A percentile compares a stretch with the other conserved stretches of the same genome.
These are phyloP conservation scores for Coprinopsis marcescibilis DNA, from an alignment of 768 basidiomycete species.

Conservation along the genomic window DNA sequence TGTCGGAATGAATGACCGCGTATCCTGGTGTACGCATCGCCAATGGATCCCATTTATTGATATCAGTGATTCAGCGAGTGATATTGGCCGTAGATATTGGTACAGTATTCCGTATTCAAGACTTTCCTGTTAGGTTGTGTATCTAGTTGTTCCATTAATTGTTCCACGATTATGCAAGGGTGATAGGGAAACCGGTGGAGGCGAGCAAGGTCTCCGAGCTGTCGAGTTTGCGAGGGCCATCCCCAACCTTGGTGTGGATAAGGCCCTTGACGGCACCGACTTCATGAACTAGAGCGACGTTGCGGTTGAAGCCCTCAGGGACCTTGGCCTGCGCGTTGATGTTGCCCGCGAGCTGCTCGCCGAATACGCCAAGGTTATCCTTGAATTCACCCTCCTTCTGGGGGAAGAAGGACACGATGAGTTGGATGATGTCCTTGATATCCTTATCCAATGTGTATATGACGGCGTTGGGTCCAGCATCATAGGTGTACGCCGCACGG, in stretches of 20 bases:
- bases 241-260: constrained; percentile 91
- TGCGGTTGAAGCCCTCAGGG: constrained; percentile 70
- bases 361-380: constrained; percentile 67
- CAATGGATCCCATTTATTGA: no score
- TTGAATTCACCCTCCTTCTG: constrained; percentile 64
- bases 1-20: no score
- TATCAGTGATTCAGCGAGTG: no score
- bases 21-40: no score
- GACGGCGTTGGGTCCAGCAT: constrained; percentile 98
- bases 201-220: constrained; percentile 62
- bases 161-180: constrained; percentile 28
- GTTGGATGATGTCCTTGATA: constrained; percentile 68
- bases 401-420: constrained; percentile 85
- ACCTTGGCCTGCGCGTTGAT: constrained; percentile 42
- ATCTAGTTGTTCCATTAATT: no score
- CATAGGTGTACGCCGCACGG: constrained; percentile 97
- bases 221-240: constrained; percentile 74
- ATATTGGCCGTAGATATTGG: no score
- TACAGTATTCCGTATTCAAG: no score
- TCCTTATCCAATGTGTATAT: constrained; percentile 83
- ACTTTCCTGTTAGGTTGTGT: no score
- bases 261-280: constrained; percentile 80
- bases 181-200: constrained; percentile 63
- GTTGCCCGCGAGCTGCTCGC: constrained; percentile 26
- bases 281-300: constrained; percentile 67